phyloP scores from a whole-genome alignment of 1,139 yeast species.

The Nadsonia commutata region DNA sequence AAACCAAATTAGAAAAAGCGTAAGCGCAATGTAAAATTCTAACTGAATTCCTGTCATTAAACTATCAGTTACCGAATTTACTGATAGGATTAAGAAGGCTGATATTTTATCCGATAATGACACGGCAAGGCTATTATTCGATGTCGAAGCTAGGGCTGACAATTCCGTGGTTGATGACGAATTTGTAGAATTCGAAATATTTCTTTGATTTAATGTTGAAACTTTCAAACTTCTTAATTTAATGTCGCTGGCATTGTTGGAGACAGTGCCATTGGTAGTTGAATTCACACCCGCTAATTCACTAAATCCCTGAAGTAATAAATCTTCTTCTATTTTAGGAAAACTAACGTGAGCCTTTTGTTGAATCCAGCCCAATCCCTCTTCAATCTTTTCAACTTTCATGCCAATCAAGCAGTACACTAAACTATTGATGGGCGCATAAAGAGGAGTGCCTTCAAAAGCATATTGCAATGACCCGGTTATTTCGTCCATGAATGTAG shows the following conservation, averaged over 20 bases:
- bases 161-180: no score
- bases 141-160: no score
- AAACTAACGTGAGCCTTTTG: not conserved
- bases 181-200: no score
- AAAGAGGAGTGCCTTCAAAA: not conserved
- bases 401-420: not conserved
- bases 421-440: not conserved
- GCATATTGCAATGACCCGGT: not conserved
- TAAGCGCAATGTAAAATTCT: not conserved
- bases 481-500: constrained; percentile 26
- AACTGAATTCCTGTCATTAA: not conserved
- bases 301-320: not conserved
- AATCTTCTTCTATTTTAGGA: not conserved
- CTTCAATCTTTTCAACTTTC: not conserved
- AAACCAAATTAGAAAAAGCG: not conserved
- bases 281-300: no score
- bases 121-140: no score
- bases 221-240: no score
- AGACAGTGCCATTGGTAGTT: no score
- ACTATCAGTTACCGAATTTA: not conserved
- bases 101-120: not conserved
- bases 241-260: no score
- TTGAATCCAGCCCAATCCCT: not conserved
- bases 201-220: no score
- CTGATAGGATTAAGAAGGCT: not conserved